Base-by-base conservation (phyloP, 2,329 filamentous ascomycete species). In the Coniochaeta sp. region DNA sequence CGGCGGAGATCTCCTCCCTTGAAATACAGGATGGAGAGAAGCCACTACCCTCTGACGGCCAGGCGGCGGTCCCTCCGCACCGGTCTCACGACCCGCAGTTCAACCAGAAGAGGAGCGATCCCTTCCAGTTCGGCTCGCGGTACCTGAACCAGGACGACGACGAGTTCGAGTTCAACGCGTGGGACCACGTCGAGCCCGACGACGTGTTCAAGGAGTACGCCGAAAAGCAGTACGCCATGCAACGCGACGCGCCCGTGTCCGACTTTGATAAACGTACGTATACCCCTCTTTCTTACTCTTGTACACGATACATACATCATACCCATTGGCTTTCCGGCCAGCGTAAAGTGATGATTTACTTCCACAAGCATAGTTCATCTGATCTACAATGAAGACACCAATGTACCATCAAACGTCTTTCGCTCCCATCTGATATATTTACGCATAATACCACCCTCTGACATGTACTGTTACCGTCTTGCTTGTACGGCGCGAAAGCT, bases 151-250 rank as follows among this genome's bases (percentile, higher is more conserved):
- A 93, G 73, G 85, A 87, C 70, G 93, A 96, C 77, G 83, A 98
- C 72, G 90, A 96, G 69, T 99, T 93, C 77, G 89, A 96, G 73
- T 96, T 95, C 84, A 99, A 99, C 74, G 95, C 95, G 40, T 99
- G 95, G 95, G 95, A 99, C 73, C 93, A 99, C 73, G 95, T 98
- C 71, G 89, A 93, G 75, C 92, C 92, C 72, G 93, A 98, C 77
- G 86, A 91, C 67, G 82, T 87, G 44, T 98, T 96, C 81, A 88
- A 89, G 70, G 85, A 89, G 70, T 96, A 95, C 74, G 88, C 92
- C 62, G 86, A 93, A 74, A 77, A 87, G 70, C 95, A 98, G 77
- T 93, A 90, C 71, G 84, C 85, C 55, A 89, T 89, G 76, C 95
- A 99, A 77, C 87, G 93, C 65, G 85, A 89, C 68, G 83, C 89